Evolutionary conservation across 345 rosid species (phyloP).

Genomic region (Arabidopsis arenosa): DNA sequence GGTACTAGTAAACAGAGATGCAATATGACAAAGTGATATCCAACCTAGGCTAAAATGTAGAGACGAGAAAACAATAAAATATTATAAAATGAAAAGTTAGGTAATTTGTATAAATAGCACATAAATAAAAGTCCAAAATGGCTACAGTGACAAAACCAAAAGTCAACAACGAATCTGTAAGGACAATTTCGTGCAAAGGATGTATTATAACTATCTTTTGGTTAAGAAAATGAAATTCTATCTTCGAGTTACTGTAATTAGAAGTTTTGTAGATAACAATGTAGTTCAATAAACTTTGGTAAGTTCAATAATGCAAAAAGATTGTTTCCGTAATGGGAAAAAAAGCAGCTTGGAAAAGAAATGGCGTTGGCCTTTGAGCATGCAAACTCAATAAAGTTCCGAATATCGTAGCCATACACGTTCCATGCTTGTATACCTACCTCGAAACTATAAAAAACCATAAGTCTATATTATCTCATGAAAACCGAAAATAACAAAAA

Average conservation of each 20-base stretch:
- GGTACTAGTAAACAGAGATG: background rate
- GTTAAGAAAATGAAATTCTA: background rate
- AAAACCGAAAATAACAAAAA: constrained; percentile 12
- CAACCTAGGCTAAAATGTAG: background rate
- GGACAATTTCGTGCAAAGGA: background rate
- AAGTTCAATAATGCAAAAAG: constrained; percentile 21
- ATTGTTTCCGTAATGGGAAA: constrained; percentile 8
- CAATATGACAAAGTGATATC: background rate
- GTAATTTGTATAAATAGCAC: background rate
- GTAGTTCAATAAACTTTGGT: background rate
- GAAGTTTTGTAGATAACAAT: background rate
- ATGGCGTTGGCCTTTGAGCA: constrained; percentile 24
- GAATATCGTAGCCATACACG: constrained; percentile 41
- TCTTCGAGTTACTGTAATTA: background rate
- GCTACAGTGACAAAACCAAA: constrained; percentile 11
- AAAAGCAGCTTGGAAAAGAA: constrained; percentile 13
- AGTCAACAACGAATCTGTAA: constrained; percentile 2
- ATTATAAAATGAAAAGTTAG: background rate
- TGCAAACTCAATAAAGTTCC: constrained; percentile 13
- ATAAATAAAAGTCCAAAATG: constrained; percentile 10
- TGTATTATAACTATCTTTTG: background rate
- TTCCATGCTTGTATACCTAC: background rate
- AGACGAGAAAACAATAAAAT: background rate
- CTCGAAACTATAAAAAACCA: constrained; percentile 4
- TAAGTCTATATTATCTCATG: background rate